phyloP scores from a whole-genome alignment of 495 filamentous ascomycete genomes.

The Podospora pseudoanserina region DNA sequence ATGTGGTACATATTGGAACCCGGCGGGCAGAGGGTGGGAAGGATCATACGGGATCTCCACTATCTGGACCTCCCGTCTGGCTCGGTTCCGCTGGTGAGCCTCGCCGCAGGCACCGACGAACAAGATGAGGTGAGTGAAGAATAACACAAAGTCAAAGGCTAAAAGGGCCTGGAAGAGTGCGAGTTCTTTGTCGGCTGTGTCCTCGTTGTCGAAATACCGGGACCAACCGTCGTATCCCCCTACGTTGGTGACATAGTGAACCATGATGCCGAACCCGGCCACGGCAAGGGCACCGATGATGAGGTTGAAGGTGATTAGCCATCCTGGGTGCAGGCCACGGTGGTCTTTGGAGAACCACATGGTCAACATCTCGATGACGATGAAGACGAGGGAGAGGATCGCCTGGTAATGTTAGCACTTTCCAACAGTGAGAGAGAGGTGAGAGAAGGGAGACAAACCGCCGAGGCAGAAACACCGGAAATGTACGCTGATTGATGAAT shows the following conservation, averaged over 20 bases:
- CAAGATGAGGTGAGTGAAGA: constrained; percentile 38
- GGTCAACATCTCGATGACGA: constrained; percentile 34
- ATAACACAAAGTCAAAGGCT: constrained; percentile 19
- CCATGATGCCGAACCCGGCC: constrained; percentile 20
- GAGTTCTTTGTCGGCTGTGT: constrained; percentile 10
- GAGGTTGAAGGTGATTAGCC: constrained; percentile 37
- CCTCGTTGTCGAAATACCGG: constrained; percentile 13
- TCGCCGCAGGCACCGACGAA: constrained; percentile 46
- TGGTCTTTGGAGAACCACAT: constrained; percentile 24
- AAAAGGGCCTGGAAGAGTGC: constrained; percentile 19
- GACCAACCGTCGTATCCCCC: background rate
- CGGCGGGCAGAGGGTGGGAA: background rate
- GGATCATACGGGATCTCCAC: constrained; percentile 17
- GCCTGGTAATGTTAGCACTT: constrained; percentile 21
- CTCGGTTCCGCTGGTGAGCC: constrained; percentile 30
- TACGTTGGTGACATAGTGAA: constrained; percentile 12
- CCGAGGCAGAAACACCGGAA: constrained; percentile 6
- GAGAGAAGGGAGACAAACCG: constrained; percentile 16
- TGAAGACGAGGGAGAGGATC: constrained; percentile 36
- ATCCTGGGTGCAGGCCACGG: constrained; percentile 37
- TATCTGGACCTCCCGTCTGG: constrained; percentile 6
- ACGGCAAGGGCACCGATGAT: constrained; percentile 29
- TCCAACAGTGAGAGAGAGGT: background rate
- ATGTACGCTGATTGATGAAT: background rate
- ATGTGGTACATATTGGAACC: background rate